Conservation (phyloP, 768 basidiomycete species). For the Leccinum rimulosum region DNA sequence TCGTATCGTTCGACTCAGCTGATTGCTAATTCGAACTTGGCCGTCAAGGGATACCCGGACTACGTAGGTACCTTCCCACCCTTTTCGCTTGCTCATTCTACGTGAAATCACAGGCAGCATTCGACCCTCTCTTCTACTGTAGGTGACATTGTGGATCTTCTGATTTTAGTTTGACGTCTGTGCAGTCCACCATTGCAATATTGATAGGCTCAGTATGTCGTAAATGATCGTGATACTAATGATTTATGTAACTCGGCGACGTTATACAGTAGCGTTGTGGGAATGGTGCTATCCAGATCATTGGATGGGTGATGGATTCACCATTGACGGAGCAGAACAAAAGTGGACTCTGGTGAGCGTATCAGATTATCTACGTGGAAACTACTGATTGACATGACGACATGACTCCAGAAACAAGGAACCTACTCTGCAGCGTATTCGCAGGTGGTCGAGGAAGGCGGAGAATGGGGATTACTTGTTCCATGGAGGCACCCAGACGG, state of each 20-base stretch:
- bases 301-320: slow-evolving; percentile 29
- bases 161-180: not conserved
- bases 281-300: slow-evolving; percentile 30
- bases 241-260: not conserved
- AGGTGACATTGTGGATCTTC: not conserved
- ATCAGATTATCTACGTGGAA: not conserved
- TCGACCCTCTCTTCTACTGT: slow-evolving; percentile 29
- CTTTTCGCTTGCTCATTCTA: not conserved
- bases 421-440: slow-evolving; percentile 25
- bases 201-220: slow-evolving; percentile 21
- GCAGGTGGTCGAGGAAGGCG: slow-evolving; percentile 18
- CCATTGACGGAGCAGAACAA: slow-evolving; percentile 5
- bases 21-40: not conserved
- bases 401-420: slow-evolving; percentile 11
- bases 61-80: slow-evolving; percentile 15
- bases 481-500: slow-evolving; percentile 26
- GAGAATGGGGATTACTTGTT: slow-evolving; percentile 17
- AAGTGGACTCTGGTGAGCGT: slow-evolving; percentile 22
- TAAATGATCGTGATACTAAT: not conserved
- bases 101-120: slow-evolving; percentile 16
- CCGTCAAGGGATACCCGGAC: slow-evolving; percentile 19
- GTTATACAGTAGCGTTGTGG: slow-evolving; percentile 25
- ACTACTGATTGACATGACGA: not conserved
- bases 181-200: slow-evolving; percentile 25
- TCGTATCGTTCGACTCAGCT: not conserved